These are phyloP conservation scores for Polyplosphaeria fusca DNA, from an alignment of 495 filamentous ascomycete genomes.

Conservation along the genomic window DNA sequence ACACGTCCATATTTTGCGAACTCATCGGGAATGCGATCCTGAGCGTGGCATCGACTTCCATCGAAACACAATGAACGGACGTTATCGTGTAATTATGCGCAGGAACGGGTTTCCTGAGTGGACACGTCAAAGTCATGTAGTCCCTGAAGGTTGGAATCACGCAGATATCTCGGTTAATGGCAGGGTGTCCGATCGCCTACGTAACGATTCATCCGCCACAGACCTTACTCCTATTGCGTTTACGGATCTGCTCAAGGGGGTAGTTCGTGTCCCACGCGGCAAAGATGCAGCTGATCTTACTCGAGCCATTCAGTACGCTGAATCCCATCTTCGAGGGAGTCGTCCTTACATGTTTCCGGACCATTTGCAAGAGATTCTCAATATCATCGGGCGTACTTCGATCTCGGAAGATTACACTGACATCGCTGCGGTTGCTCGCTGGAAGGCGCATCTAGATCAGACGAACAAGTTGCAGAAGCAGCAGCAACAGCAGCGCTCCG, in stretches of 20 bases:
- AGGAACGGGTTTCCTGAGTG: not conserved
- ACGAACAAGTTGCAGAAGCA: no score
- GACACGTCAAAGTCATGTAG: not conserved
- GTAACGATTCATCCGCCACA: not conserved
- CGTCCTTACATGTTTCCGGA: no score
- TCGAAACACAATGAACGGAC: not conserved
- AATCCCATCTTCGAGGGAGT: conserved; percentile 2
- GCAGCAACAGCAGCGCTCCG: no score
- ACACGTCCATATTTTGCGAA: not conserved
- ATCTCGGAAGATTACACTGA: no score
- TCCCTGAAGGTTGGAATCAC: not conserved
- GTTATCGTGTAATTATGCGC: not conserved
- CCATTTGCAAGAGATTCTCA: no score
- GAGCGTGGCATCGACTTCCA: no score
- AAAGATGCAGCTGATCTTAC: conserved; percentile 18
- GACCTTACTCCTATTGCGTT: conserved; percentile 1
- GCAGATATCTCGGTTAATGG: not conserved
- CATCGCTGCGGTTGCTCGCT: no score
- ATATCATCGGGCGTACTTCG: no score
- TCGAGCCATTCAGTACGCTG: conserved; percentile 6
- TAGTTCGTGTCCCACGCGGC: conserved; percentile 6
- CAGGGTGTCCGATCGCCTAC: not conserved
- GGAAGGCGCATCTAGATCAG: no score
- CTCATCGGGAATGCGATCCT: no score
- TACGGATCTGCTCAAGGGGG: not conserved